phyloP scores from a whole-genome alignment of 2,329 filamentous ascomycete genomes.

The Aspergillus fructus region DNA sequence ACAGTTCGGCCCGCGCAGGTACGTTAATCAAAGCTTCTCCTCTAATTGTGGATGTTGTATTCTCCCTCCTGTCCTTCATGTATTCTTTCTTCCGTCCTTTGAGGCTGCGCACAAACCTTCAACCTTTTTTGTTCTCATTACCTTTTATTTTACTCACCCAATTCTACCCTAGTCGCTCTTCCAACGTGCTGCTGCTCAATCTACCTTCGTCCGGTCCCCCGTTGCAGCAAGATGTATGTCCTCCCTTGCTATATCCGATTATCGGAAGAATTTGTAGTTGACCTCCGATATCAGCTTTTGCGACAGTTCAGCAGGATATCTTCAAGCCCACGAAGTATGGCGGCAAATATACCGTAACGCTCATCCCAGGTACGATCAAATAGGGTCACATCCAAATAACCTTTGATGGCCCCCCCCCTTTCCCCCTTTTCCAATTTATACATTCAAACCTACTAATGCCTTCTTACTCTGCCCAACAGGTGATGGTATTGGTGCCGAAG shows the following conservation, averaged over 20 bases:
- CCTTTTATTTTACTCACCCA: slow-evolving; percentile 16
- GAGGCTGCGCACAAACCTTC: slow-evolving; percentile 43
- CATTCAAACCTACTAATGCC: slow-evolving; percentile 12
- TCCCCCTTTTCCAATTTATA: not conserved
- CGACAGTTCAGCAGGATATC: slow-evolving; percentile 88
- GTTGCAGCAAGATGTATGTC: slow-evolving; percentile 56
- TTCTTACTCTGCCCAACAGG: slow-evolving; percentile 41
- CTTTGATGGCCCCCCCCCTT: not conserved
- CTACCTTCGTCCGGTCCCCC: slow-evolving; percentile 50
- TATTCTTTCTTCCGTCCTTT: slow-evolving; percentile 43
- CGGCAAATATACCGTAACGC: slow-evolving; percentile 97
- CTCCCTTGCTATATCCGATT: not conserved
- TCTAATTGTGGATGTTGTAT: not conserved
- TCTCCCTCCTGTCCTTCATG: slow-evolving; percentile 33
- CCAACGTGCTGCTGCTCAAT: slow-evolving; percentile 51
- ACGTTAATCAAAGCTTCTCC: slow-evolving; percentile 17
- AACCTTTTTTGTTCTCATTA: slow-evolving; percentile 30
- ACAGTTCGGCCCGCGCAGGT: slow-evolving; percentile 45
- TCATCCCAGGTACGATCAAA: slow-evolving; percentile 75
- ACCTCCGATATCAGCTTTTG: slow-evolving; percentile 54
- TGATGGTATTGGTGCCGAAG: slow-evolving; percentile 97
- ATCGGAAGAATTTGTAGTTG: slow-evolving; percentile 16
- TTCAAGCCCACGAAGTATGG: slow-evolving; percentile 99
- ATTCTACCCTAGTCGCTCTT: slow-evolving; percentile 55
- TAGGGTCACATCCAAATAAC: not conserved